Evolutionary conservation across 1,284 basidiomycete species (phyloP).

Genomic region (Pseudozyma tsukubaensis): DNA sequence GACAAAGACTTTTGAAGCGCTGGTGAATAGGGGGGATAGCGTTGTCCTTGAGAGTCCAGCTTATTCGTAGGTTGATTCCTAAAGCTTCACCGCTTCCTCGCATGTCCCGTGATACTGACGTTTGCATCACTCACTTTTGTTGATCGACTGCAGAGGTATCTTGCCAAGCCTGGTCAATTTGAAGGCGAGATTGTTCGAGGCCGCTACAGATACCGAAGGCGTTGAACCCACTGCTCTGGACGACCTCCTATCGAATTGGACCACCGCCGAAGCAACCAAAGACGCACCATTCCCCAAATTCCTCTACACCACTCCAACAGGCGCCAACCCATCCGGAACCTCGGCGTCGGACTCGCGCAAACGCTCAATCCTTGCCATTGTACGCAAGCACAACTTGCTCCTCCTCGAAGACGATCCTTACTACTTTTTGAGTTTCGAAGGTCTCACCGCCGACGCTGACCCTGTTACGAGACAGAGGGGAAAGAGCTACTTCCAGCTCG

Average conservation of each 20-base stretch:
- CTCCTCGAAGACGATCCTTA: constrained; percentile 64
- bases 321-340: constrained; percentile 67
- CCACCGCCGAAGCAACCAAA: constrained; percentile 73
- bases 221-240: constrained; percentile 77
- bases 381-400: constrained; percentile 44
- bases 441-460: constrained; percentile 46
- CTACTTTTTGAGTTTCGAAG: constrained; percentile 59
- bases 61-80: constrained; percentile 73
- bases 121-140: not conserved
- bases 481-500: constrained; percentile 62
- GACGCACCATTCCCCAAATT: constrained; percentile 77
- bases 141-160: constrained; percentile 34
- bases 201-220: constrained; percentile 83
- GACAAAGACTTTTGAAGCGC: constrained; percentile 75
- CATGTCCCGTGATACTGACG: not conserved
- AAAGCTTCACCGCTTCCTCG: not conserved
- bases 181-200: constrained; percentile 70
- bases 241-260: constrained; percentile 79
- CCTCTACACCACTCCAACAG: constrained; percentile 79
- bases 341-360: constrained; percentile 74
- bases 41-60: constrained; percentile 86
- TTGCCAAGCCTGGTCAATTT: constrained; percentile 55
- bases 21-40: constrained; percentile 83
- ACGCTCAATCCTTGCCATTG: constrained; percentile 79
- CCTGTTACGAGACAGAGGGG: constrained; percentile 48